phyloP scores from a whole-genome alignment of 2,329 filamentous ascomycete species.

The Fusarium pseudocircinatum region DNA sequence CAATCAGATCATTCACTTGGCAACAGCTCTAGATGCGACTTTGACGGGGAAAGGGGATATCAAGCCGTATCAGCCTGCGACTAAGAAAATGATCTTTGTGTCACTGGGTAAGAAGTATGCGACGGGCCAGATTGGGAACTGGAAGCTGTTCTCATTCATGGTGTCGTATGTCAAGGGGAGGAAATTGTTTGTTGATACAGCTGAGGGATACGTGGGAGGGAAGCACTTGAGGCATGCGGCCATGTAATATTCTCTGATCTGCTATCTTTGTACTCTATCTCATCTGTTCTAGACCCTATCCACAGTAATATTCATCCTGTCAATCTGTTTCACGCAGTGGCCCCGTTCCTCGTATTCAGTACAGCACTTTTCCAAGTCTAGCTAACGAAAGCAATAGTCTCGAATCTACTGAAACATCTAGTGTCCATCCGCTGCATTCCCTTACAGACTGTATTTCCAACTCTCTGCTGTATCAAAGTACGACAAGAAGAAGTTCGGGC shows the following conservation, averaged over 20 bases:
- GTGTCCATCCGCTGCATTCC: neutral
- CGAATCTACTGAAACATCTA: neutral
- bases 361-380: neutral
- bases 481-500: slow-evolving; percentile 19
- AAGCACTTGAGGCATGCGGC: slow-evolving; percentile 42
- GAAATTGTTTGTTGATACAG: slow-evolving; percentile 47
- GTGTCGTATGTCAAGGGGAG: slow-evolving; percentile 49
- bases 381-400: neutral
- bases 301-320: neutral
- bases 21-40: slow-evolving; percentile 43
- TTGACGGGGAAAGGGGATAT: slow-evolving; percentile 28
- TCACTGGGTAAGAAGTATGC: slow-evolving; percentile 43
- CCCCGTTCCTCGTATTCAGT: neutral
- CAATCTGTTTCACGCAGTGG: neutral
- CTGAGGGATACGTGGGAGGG: slow-evolving; percentile 43
- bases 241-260: slow-evolving; percentile 33
- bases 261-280: neutral
- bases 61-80: slow-evolving; percentile 31
- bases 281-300: neutral
- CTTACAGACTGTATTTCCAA: slow-evolving; percentile 11
- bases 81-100: slow-evolving; percentile 45
- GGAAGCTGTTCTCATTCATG: slow-evolving; percentile 46
- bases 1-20: slow-evolving; percentile 47
- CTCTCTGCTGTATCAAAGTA: neutral
- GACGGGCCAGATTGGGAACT: slow-evolving; percentile 47